Evolutionary conservation across 192 early-diverging fungal genomes (phyloP), one percentile per base, ranked within the genome.

Genomic region (Backusella tarrabulga): DNA sequence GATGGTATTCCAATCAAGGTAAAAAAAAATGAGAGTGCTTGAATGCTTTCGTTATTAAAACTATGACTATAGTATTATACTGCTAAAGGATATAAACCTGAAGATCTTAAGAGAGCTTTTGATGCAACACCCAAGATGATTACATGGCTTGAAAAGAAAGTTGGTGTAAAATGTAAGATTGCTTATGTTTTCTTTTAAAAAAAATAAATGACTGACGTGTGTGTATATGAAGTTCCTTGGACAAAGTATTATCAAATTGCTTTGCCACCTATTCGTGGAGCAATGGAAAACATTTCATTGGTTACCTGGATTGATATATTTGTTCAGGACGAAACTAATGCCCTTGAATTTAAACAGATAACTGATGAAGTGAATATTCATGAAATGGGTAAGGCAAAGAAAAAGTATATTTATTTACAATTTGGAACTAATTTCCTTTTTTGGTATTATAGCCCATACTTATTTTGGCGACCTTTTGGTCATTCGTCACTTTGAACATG

Each of bases 401-500:
- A 42, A 63, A 46, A 36, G 29, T 35, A 17, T 0, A 38, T 52
- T 36, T 40, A 40, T 32, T 14, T 26, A 35, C 14, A 5, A 67
- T 32, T 67, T 42, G 34, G 23, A 41, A 67, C 32, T 41, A 23
- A 23, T 67, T 17, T 60, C 44, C 8, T 32, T 32, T 26, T 52
- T 38, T 63, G 23, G 32, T 32, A 3, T 69, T 68, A 72, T 2
- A 63, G 56, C 56, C 56, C 86, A 88, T 76, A 86, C 85, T 3
- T 89, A 88, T 77, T 89, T 89, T 74, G 88, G 88, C 12, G 87
- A 89, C 72, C 56, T 88, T 29, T 46, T 89, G 34, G 87, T 88
- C 42, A 88, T 89, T n/a, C 71, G 87, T 1, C 83, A 88, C 76
- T 89, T 89, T 81, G 88, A 89, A 66, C 88, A 89, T 76, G 87